Percentiles rank a stretch among this genome's conserved stretches.
phyloP scores from a whole-genome alignment of 768 basidiomycete genomes.

The Russula olivacea region DNA sequence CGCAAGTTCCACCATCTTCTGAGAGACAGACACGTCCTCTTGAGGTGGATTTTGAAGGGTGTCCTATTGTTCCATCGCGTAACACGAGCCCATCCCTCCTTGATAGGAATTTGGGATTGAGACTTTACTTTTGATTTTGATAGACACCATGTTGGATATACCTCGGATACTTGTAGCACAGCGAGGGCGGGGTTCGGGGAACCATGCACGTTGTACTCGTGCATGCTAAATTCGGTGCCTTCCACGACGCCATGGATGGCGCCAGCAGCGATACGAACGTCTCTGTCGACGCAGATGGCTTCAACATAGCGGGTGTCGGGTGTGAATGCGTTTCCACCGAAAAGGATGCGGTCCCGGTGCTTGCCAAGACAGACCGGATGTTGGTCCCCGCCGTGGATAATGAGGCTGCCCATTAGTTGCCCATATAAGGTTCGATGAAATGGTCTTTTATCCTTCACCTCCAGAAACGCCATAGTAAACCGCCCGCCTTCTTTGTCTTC shows the following conservation, averaged over 20 bases:
- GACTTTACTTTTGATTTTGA: slow-evolving; percentile 42
- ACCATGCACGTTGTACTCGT: slow-evolving; percentile 54
- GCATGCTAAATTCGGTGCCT: slow-evolving; percentile 56
- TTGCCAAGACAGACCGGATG: slow-evolving; percentile 47
- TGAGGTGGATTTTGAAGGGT: slow-evolving; percentile 51
- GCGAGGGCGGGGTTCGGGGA: slow-evolving; percentile 52
- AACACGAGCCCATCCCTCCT: slow-evolving; percentile 49
- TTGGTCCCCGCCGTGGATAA: slow-evolving; percentile 40
- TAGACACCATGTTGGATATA: slow-evolving; percentile 54
- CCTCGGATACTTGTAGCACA: slow-evolving; percentile 45
- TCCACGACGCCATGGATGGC: slow-evolving; percentile 57
- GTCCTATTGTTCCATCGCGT: slow-evolving; percentile 50
- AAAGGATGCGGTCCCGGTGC: slow-evolving; percentile 45
- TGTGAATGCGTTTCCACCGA: slow-evolving; percentile 51
- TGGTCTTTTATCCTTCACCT: slow-evolving; percentile 40
- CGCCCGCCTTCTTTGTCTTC: slow-evolving; percentile 60
- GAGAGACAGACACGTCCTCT: slow-evolving; percentile 43
- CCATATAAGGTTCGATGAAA: slow-evolving; percentile 50
- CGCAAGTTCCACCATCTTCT: slow-evolving; percentile 42
- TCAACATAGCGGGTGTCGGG: slow-evolving; percentile 45
- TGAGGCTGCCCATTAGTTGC: slow-evolving; percentile 43
- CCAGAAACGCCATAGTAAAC: slow-evolving; percentile 53
- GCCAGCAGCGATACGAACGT: slow-evolving; percentile 51
- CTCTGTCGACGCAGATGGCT: slow-evolving; percentile 34
- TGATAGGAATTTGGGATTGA: slow-evolving; percentile 31